These are phyloP conservation scores for Kluyveromyces wickerhamii DNA, from an alignment of 805 yeast genomes.

Conservation along the genomic window DNA sequence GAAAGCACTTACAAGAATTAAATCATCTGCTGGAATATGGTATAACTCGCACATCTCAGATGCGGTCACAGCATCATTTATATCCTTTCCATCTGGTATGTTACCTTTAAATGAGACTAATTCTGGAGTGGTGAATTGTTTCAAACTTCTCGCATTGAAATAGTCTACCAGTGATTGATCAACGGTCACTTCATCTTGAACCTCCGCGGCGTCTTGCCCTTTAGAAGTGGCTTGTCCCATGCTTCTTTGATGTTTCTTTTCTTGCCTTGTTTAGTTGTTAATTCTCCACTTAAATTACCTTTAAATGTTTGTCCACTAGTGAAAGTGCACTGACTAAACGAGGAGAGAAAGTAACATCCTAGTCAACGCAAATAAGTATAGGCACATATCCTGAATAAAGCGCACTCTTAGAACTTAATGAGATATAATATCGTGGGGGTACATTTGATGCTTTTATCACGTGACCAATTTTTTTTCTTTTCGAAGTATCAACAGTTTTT, in stretches of 20 bases:
- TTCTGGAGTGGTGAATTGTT: slow-evolving; percentile 19
- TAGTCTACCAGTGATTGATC: slow-evolving; percentile 11
- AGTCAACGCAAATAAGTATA: too few relatives aligned
- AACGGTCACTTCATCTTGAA: not conserved
- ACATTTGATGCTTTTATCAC: too few relatives aligned
- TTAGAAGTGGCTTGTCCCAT: slow-evolving; percentile 24
- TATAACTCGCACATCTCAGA: slow-evolving; percentile 28
- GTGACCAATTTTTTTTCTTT: too few relatives aligned
- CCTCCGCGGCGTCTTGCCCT: not conserved
- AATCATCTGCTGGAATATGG: slow-evolving; percentile 30
- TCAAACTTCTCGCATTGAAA: slow-evolving; percentile 14
- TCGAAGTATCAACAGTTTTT: slow-evolving; percentile 1
- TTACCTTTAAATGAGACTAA: slow-evolving; percentile 18
- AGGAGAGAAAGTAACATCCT: too few relatives aligned
- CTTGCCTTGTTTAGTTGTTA: too few relatives aligned
- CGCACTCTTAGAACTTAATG: too few relatives aligned
- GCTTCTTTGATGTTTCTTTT: too few relatives aligned
- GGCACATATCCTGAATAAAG: too few relatives aligned
- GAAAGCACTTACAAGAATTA: slow-evolving; percentile 29
- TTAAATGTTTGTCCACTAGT: too few relatives aligned
- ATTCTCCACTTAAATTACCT: too few relatives aligned
- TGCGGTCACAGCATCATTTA: slow-evolving; percentile 20
- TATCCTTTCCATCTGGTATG: slow-evolving; percentile 16
- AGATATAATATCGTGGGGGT: too few relatives aligned
- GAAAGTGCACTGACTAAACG: too few relatives aligned